These are phyloP conservation scores for Ophiorrhiza pumila DNA, from an alignment of 257 asterid genomes.

Conservation along the genomic window DNA sequence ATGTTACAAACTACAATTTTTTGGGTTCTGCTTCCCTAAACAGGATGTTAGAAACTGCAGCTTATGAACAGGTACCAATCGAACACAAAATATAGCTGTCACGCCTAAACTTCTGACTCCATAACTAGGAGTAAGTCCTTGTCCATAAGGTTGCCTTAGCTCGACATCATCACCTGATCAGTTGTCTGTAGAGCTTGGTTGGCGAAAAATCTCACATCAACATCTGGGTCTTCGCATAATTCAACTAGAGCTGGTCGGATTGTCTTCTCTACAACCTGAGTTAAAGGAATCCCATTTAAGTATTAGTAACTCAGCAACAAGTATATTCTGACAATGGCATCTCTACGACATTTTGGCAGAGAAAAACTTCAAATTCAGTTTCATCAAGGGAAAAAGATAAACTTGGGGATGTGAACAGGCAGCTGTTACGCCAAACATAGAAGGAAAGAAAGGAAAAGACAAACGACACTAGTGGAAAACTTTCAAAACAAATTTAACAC, in stretches of 20 bases:
- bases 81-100: neutral
- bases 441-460: neutral
- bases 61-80: neutral
- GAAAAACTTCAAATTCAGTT: neutral
- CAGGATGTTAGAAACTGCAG: neutral
- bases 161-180: slow-evolving; percentile 63
- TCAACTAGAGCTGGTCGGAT: slow-evolving; percentile 79
- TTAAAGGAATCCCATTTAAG: neutral
- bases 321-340: neutral
- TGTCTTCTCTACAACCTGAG: slow-evolving; percentile 77
- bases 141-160: slow-evolving; percentile 25
- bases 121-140: neutral
- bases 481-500: neutral
- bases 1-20: neutral
- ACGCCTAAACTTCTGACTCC: neutral
- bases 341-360: neutral
- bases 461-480: neutral
- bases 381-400: neutral
- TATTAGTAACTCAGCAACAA: neutral
- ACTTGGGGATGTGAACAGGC: neutral
- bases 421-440: neutral
- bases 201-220: slow-evolving; percentile 83
- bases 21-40: neutral
- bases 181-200: slow-evolving; percentile 80
- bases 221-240: slow-evolving; percentile 88